Percentiles rank a stretch among this genome's conserved stretches.
phyloP scores from a whole-genome alignment of 2,329 filamentous ascomycete genomes.

The Pyrenochaeta sp. region DNA sequence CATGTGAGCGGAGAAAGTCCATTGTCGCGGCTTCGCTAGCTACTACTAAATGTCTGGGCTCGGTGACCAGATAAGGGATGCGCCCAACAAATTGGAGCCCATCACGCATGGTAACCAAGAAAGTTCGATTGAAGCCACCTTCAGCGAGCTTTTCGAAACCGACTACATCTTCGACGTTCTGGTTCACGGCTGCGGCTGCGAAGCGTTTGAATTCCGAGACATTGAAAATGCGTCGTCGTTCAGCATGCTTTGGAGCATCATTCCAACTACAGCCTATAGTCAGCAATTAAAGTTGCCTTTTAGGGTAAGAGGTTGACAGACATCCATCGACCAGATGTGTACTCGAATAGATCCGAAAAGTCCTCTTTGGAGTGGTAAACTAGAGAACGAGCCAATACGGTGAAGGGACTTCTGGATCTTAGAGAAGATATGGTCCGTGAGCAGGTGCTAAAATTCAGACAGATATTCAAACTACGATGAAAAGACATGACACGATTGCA shows the following conservation, averaged over 20 bases:
- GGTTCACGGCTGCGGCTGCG: slow-evolving; percentile 35
- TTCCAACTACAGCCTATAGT: slow-evolving; percentile 28
- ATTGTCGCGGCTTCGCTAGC: slow-evolving; percentile 53
- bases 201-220: slow-evolving; percentile 33
- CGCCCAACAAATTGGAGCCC: slow-evolving; percentile 35
- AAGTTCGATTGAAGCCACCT: slow-evolving; percentile 37
- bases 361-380: slow-evolving; percentile 6
- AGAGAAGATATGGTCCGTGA: too few relatives aligned
- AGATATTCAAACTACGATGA: too few relatives aligned
- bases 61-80: slow-evolving; percentile 33
- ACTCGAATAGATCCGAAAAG: slow-evolving; percentile 26
- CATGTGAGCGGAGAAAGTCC: slow-evolving; percentile 40
- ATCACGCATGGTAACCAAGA: slow-evolving; percentile 34
- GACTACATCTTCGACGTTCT: slow-evolving; percentile 27
- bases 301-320: slow-evolving; percentile 11
- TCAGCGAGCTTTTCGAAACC: slow-evolving; percentile 35
- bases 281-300: slow-evolving; percentile 12
- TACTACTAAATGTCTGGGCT: slow-evolving; percentile 35
- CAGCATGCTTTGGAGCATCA: slow-evolving; percentile 23
- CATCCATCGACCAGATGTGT: slow-evolving; percentile 36
- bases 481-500: too few relatives aligned
- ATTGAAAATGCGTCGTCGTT: slow-evolving; percentile 30
- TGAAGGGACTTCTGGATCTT: too few relatives aligned
- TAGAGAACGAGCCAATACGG: too few relatives aligned
- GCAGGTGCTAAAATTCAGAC: too few relatives aligned